phyloP scores from a whole-genome alignment of 2,329 filamentous ascomycete species.

The Verticillium isaacii region DNA sequence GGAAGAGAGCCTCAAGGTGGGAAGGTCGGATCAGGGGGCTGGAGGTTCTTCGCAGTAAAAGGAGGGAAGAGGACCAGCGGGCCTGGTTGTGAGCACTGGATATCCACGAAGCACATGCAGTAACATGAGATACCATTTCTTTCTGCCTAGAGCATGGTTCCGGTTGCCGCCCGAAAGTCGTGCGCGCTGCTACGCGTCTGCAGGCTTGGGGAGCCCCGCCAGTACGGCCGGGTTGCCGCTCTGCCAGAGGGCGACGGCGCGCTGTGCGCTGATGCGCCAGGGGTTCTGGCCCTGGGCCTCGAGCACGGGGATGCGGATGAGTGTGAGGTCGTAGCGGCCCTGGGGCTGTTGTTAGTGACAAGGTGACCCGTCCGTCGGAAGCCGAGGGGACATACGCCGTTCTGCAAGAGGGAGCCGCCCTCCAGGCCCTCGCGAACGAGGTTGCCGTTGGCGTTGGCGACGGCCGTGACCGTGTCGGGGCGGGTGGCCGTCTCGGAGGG shows the following conservation, averaged over 20 bases:
- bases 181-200: neutral
- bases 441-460: too few species aligned
- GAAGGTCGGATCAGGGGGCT: constrained; percentile 17
- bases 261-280: constrained; percentile 22
- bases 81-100: neutral
- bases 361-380: too few species aligned
- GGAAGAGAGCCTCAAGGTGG: constrained; percentile 48
- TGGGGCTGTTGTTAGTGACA: constrained; percentile 6
- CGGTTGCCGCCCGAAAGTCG: neutral
- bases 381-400: too few species aligned
- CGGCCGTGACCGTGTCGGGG: too few species aligned
- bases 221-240: constrained; percentile 16
- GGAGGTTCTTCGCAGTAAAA: neutral
- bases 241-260: constrained; percentile 16
- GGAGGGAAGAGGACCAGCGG: neutral
- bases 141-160: neutral
- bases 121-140: constrained; percentile 9
- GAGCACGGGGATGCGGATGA: constrained; percentile 18
- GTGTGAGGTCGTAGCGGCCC: constrained; percentile 19
- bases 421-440: too few species aligned
- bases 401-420: too few species aligned
- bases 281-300: constrained; percentile 22
- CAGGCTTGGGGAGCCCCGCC: neutral
- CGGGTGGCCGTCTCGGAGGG: too few species aligned
- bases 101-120: neutral